phyloP scores from a whole-genome alignment of 352 stramenopile species.

The Thraustochytrium striatum region DNA sequence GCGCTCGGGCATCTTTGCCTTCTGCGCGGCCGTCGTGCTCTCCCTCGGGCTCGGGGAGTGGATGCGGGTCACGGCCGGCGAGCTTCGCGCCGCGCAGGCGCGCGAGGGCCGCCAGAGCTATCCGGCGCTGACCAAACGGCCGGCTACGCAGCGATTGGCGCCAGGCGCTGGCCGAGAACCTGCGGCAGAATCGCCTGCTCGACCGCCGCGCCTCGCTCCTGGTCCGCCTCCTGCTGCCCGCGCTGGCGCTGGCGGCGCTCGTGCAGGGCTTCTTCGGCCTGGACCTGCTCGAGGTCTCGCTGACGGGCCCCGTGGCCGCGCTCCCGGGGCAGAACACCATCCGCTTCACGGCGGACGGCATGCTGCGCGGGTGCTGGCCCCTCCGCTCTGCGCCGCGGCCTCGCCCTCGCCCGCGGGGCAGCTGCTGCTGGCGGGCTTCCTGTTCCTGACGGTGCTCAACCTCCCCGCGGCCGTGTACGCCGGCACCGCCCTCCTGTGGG shows the following conservation, averaged over 20 bases:
- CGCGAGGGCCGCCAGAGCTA: not conserved
- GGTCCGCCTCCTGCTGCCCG: not conserved
- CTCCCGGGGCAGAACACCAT: slow-evolving; percentile 17
- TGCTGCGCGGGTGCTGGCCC: not conserved
- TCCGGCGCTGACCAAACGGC: not conserved
- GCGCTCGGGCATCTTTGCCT: slow-evolving; percentile 13
- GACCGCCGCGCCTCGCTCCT: not conserved
- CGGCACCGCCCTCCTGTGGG: not conserved
- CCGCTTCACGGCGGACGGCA: not conserved
- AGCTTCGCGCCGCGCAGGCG: not conserved
- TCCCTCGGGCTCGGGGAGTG: slow-evolving; percentile 11
- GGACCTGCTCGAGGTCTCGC: not conserved
- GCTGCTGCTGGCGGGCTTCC: not conserved
- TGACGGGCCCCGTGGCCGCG: not conserved
- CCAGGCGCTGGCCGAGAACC: not conserved
- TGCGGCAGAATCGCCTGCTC: not conserved
- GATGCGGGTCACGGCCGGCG: not conserved
- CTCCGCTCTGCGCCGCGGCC: not conserved
- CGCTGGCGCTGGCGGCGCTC: not conserved
- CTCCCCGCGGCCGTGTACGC: not conserved
- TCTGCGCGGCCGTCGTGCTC: not conserved
- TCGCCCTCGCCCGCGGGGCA: not conserved
- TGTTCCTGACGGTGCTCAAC: not conserved
- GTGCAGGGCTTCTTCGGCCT: slow-evolving; percentile 18
- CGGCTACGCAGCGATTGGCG: slow-evolving; percentile 23